phyloP scores from a whole-genome alignment of 2,329 filamentous ascomycete genomes.

The Botryotinia convoluta region DNA sequence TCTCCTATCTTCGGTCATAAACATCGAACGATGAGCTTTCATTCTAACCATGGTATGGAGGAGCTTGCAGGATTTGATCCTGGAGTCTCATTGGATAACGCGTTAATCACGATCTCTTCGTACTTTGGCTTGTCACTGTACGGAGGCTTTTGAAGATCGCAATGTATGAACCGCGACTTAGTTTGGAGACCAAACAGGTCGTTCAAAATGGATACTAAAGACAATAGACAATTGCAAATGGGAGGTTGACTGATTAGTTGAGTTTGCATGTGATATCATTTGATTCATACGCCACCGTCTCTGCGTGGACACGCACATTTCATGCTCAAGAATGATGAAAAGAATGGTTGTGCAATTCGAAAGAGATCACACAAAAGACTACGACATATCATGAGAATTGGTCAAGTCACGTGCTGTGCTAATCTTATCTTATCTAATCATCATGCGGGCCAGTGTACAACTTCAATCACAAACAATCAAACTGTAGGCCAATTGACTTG shows the following conservation, averaged over 20 bases:
- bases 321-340: background rate
- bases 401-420: rapidly evolving
- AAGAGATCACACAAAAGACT: background rate
- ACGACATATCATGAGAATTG: background rate
- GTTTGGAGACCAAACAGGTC: background rate
- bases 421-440: background rate
- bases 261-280: background rate
- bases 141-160: background rate
- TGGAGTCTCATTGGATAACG: background rate
- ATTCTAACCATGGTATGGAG: background rate
- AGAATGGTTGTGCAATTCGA: background rate
- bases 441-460: background rate
- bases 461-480: background rate
- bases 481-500: background rate
- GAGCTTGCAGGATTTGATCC: background rate
- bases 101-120: background rate
- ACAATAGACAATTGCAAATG: background rate
- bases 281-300: background rate
- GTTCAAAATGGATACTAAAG: background rate
- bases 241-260: background rate
- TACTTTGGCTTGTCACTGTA: no score
- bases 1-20: background rate
- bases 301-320: background rate
- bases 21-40: background rate
- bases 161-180: background rate